Conservation (phyloP, 352 stramenopile genomes). For the Salisapilia sapeloensis region DNA sequence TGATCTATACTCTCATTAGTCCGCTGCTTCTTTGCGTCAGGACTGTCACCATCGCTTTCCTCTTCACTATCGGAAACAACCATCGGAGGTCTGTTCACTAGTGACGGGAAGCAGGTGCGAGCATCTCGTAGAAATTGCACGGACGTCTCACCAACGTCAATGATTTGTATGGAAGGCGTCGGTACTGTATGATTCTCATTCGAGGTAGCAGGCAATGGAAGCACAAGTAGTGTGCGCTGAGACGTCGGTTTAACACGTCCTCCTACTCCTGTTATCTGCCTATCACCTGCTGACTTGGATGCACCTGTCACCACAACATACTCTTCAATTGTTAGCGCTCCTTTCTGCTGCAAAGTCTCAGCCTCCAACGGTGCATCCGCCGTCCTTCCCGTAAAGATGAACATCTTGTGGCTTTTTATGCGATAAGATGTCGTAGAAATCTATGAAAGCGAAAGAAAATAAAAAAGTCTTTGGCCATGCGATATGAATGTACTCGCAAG, state of each 20-base stretch:
- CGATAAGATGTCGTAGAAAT: conserved; percentile 1
- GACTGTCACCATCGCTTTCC: conserved; percentile 9
- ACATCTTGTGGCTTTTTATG: conserved; percentile 10
- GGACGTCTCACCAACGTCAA: conserved; percentile 41
- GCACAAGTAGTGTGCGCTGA: conserved; percentile 21
- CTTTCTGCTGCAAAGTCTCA: conserved; percentile 19
- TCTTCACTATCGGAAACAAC: conserved; percentile 13
- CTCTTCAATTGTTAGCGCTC: conserved; percentile 34
- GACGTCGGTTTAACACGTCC: conserved; percentile 26
- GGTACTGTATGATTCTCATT: neutral
- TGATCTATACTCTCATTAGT: conserved; percentile 4
- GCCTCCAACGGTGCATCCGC: conserved; percentile 11
- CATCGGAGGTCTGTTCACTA: conserved; percentile 33
- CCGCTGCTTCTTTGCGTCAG: conserved; percentile 4
- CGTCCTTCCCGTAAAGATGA: conserved; percentile 12
- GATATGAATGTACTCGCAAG: too few relatives aligned
- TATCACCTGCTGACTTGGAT: conserved; percentile 4
- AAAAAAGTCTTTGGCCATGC: too few relatives aligned
- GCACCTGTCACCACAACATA: conserved; percentile 30
- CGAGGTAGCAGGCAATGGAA: conserved; percentile 12
- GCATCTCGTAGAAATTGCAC: conserved; percentile 31
- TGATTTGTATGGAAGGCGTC: conserved; percentile 12
- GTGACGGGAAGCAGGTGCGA: conserved; percentile 38
- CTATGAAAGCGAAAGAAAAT: too few relatives aligned
- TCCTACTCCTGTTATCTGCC: conserved; percentile 41